Base-by-base conservation (phyloP, 2,329 filamentous ascomycete genomes). In the Apiospora koreana region DNA sequence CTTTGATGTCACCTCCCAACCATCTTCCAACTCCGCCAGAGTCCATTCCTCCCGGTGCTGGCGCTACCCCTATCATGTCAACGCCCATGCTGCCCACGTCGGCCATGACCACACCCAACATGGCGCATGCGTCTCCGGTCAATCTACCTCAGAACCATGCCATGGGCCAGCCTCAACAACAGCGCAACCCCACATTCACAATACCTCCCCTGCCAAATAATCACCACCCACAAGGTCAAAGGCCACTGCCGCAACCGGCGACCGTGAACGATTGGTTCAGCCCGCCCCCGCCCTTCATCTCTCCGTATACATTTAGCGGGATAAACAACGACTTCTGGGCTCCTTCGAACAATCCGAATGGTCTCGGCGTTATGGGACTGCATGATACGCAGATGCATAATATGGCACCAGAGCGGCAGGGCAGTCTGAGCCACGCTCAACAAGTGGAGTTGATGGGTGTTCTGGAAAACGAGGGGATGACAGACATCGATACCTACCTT, bases 371-470 rank as follows among this genome's bases (percentile, higher is more conserved):
- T n/a, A 71, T 77, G 31, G 74, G 76, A 6, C 70, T 73, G 67
- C 71, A 71, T 21, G 71, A 73, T 35, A 72, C 75, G 43, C 71
- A 73, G 18, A 74, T 79, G 66, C 67, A 74, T 48, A 74, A 74
- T 35, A 66, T 80, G n/a, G 77, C 80, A 3, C 80, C 82, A 35
- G 87, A 88, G 77, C 87, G 86, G 71, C 89, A 89, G 76, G 94
- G 90, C 73, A 93, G 87, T 71, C 83, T 97, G 42, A 95, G 91
- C 71, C 92, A 94, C 73, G 89, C 94, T 76, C 93, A 97, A 80
- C 94, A 96, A 80, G 82, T 91, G 73, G 93, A 97, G 82, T 84
- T 97, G 46, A 94, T 97, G 92, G 89, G 91, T 69, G 90, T 91
- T 66, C 86, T 97, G 43, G 93, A 96, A 79, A 92, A 84, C 74